Evolutionary conservation across 2,329 filamentous ascomycete species (phyloP).

Genomic region (Phaeophleospora eucalypticola): DNA sequence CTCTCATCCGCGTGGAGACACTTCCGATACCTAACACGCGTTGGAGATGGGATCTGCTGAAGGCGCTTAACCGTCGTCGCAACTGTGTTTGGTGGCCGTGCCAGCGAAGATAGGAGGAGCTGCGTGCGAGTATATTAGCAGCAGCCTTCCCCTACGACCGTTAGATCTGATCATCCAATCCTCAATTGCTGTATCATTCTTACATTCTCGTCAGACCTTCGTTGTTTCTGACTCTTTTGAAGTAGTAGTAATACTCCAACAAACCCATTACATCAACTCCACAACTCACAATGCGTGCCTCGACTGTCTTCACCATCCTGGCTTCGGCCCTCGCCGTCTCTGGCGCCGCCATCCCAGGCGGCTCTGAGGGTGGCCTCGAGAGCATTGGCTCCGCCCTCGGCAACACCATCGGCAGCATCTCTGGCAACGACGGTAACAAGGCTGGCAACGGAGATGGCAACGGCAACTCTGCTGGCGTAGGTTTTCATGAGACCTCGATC

Average conservation of each 20-base stretch:
- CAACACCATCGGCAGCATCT: constrained; percentile 1
- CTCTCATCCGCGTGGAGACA: too few species aligned
- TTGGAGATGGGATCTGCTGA: too few species aligned
- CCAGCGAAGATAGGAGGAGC: too few species aligned
- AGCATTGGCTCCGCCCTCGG: constrained; percentile 2
- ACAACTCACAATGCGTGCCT: constrained; percentile 9
- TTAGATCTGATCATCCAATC: not conserved
- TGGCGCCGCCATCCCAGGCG: not conserved
- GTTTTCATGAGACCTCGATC: not conserved
- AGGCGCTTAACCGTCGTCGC: too few species aligned
- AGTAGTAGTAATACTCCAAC: too few species aligned
- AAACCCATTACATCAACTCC: too few species aligned
- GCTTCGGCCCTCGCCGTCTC: constrained; percentile 7
- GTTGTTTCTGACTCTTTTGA: not conserved
- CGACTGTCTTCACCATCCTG: constrained; percentile 11
- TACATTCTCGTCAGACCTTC: not conserved
- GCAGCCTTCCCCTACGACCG: not conserved
- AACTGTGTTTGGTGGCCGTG: too few species aligned
- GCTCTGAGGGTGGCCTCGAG: not conserved
- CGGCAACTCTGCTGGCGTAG: constrained; percentile 1
- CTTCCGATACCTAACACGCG: too few species aligned
- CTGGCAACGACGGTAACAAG: not conserved
- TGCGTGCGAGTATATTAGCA: not conserved
- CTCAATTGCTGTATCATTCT: not conserved
- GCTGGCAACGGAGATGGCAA: constrained; percentile 1